phyloP scores from a whole-genome alignment of 2,329 filamentous ascomycete genomes.

The Mycosphaerella arachidis region DNA sequence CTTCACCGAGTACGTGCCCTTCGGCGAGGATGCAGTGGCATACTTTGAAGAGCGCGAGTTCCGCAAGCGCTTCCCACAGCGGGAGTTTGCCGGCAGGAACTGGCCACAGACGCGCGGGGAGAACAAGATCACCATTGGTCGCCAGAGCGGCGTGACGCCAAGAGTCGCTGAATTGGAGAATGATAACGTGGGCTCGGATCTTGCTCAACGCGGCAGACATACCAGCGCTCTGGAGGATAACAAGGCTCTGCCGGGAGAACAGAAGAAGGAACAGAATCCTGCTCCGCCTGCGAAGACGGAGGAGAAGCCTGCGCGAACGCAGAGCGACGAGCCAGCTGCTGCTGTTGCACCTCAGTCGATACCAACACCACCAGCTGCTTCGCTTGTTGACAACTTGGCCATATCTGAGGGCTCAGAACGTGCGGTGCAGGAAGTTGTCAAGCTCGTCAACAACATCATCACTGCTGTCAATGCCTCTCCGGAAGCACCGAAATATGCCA shows the following conservation, averaged over 20 bases:
- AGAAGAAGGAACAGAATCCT: constrained; percentile 15
- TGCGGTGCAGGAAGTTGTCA: constrained; percentile 86
- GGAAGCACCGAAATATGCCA: constrained; percentile 69
- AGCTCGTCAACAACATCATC: constrained; percentile 94
- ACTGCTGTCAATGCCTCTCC: constrained; percentile 85
- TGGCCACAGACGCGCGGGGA: constrained; percentile 51
- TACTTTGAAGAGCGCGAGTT: constrained; percentile 96
- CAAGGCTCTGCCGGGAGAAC: constrained; percentile 41
- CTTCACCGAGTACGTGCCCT: constrained; percentile 95
- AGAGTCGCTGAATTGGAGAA: constrained; percentile 60
- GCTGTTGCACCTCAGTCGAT: constrained; percentile 22
- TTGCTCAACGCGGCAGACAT: constrained; percentile 51
- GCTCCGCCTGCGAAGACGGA: constrained; percentile 7
- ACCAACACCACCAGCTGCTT: constrained; percentile 36
- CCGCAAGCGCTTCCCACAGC: constrained; percentile 71
- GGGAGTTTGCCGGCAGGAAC: constrained; percentile 37
- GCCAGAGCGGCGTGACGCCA: constrained; percentile 80
- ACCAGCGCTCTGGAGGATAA: constrained; percentile 55
- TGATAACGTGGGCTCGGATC: constrained; percentile 42
- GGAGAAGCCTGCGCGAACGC: constrained; percentile 18
- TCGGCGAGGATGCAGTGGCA: constrained; percentile 87
- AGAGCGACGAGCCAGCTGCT: constrained; percentile 14
- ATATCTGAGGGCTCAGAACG: constrained; percentile 75
- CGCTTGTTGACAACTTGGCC: constrained; percentile 71
- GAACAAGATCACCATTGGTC: constrained; percentile 74